Conservation (phyloP, 2,329 filamentous ascomycete genomes). For the Aspergillus viridinutans region DNA sequence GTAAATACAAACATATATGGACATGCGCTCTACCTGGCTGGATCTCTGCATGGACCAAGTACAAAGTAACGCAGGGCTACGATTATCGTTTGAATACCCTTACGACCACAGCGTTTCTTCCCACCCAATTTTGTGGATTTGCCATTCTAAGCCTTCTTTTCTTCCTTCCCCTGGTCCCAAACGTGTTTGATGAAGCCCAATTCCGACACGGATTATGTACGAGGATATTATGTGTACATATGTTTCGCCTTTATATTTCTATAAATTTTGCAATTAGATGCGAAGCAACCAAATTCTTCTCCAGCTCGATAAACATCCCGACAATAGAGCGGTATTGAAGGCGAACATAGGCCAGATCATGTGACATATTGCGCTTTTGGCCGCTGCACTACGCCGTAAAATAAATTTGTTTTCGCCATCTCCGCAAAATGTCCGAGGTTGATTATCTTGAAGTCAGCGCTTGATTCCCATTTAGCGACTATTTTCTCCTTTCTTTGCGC, state of each 20-base stretch:
- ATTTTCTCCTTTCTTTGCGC: neutral
- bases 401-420: slow-evolving; percentile 31
- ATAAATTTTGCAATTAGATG: neutral
- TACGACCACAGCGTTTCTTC: slow-evolving; percentile 27
- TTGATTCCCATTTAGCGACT: neutral
- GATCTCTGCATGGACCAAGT: slow-evolving; percentile 16
- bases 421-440: slow-evolving; percentile 28
- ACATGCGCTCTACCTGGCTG: slow-evolving; percentile 9
- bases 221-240: neutral
- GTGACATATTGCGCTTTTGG: slow-evolving; percentile 18
- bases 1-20: slow-evolving; percentile 16
- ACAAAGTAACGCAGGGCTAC: slow-evolving; percentile 31
- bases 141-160: slow-evolving; percentile 1
- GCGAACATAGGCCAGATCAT: slow-evolving; percentile 13
- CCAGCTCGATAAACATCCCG: neutral
- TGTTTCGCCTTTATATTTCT: neutral
- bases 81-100: slow-evolving; percentile 25
- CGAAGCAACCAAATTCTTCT: neutral
- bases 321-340: neutral
- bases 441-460: neutral
- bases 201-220: neutral
- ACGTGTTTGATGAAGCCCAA: neutral
- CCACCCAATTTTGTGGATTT: slow-evolving; percentile 8
- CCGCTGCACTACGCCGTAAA: slow-evolving; percentile 19
- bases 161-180: neutral